Conservation (phyloP, 2,329 filamentous ascomycete genomes). For the Domatiomyces catenatus region DNA sequence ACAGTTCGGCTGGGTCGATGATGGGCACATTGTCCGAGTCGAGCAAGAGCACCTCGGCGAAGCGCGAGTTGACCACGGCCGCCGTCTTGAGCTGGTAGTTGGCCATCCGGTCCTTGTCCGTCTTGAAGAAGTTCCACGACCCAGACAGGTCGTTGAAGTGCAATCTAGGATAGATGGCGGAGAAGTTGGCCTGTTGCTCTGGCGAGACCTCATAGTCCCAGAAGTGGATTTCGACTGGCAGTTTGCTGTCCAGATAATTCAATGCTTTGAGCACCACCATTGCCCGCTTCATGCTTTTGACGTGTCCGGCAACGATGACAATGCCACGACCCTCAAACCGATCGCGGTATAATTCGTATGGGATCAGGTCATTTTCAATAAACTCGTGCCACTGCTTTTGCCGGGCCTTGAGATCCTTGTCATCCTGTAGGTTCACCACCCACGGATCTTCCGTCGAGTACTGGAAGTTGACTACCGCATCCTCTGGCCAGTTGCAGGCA, state of each 20-base stretch:
- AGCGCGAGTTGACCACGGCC: constrained; percentile 23
- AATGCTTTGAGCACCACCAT: constrained; percentile 13
- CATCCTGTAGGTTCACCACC: constrained; percentile 1
- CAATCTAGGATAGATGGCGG: constrained; percentile 12
- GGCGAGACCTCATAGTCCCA: constrained; percentile 19
- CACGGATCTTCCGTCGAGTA: constrained; percentile 1
- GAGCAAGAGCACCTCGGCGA: constrained; percentile 23
- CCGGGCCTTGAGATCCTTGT: constrained; percentile 10
- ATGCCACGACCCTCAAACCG: constrained; percentile 20
- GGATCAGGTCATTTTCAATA: constrained; percentile 12
- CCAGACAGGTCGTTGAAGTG: constrained; percentile 20
- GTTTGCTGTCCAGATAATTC: constrained; percentile 9
- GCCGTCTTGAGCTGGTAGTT: constrained; percentile 24
- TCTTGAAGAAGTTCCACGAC: constrained; percentile 13
- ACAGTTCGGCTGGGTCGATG: constrained; percentile 20
- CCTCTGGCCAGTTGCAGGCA: constrained; percentile 4
- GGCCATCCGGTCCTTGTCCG: constrained; percentile 10
- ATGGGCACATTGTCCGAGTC: constrained; percentile 25
- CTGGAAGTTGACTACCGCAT: constrained; percentile 2
- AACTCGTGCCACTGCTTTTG: constrained; percentile 14
- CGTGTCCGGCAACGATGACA: constrained; percentile 20
- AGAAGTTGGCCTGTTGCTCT: constrained; percentile 9
- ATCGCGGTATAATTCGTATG: constrained; percentile 9
- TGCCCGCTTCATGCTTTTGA: constrained; percentile 14
- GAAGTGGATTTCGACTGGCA: constrained; percentile 22